Evolutionary conservation across 768 basidiomycete genomes (phyloP).

Genomic region (Podaxis sp.): DNA sequence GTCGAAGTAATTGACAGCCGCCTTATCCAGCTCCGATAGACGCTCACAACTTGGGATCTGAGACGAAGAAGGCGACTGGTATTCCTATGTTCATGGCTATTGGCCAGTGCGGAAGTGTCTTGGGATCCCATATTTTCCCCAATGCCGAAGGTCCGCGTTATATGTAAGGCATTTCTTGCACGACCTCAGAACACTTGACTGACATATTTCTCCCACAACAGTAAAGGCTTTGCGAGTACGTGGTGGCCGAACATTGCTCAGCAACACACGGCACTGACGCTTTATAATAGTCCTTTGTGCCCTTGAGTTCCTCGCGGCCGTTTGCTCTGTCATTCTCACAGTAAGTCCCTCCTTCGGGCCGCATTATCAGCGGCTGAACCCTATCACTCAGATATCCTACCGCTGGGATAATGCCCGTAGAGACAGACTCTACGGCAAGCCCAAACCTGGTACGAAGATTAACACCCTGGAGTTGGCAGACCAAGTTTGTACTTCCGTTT

Average conservation of each 20-base stretch:
- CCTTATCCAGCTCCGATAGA: conserved; percentile 28
- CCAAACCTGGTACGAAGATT: conserved; percentile 41
- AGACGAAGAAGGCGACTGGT: conserved; percentile 72
- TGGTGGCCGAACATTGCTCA: neutral
- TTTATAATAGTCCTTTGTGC: conserved; percentile 37
- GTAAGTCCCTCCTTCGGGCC: conserved; percentile 26
- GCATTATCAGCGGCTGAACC: neutral
- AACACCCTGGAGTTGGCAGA: conserved; percentile 66
- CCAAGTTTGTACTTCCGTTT: conserved; percentile 36
- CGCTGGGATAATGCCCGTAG: conserved; percentile 55
- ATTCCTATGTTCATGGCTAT: conserved; percentile 79
- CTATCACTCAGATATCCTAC: conserved; percentile 50
- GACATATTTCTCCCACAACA: conserved; percentile 17
- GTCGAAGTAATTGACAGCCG: neutral
- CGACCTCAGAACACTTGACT: neutral
- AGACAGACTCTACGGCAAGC: conserved; percentile 48
- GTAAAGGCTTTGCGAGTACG: conserved; percentile 56
- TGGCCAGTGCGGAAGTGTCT: conserved; percentile 70
- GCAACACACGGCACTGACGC: neutral
- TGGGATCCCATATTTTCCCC: conserved; percentile 76
- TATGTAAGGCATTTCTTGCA: conserved; percentile 33
- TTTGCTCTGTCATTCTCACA: conserved; percentile 47
- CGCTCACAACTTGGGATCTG: conserved; percentile 73
- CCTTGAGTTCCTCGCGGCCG: conserved; percentile 51
- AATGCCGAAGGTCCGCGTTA: conserved; percentile 59